Evolutionary conservation across 2,329 filamentous ascomycete species (phyloP), one percentile per base, ranked within the genome.

Genomic region (Calonectria henricotiae): DNA sequence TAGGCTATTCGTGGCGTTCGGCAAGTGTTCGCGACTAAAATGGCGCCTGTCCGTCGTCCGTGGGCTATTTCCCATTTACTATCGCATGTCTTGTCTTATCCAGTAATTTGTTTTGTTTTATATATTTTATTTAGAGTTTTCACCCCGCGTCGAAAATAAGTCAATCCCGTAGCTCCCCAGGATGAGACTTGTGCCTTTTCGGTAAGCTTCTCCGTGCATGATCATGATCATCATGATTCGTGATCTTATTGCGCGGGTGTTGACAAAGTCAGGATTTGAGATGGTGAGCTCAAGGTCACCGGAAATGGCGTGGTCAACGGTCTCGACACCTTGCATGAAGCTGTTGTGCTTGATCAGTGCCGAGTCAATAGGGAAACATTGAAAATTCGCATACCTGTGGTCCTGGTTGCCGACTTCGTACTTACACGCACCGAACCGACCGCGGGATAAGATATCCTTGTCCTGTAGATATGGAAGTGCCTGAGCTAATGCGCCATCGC

Each of bases 371-470:
- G 15, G 1, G 13, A 12, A 32, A 44, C 2, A 20, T 39, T 9
- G 5, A 4, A n/a, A 1, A 4, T 8, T 13, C 23, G n/a, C 49
- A 20, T 37, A 68, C 35, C 93, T 96, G 89, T 98, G 95, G 85
- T 98, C 95, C 88, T 98, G 95, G 89, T 98, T 98, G 81, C 94
- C 95, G 75, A 91, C 94, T 85, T 99, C 96, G 87, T 99, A 99
- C 81, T 94, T 90, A 96, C 96, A 99, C 87, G 93, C 95, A 78
- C 96, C 96, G 85, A 99, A 99, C 73, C 96, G 95, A 78, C 96
- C 96, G 84, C 96, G 94, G 49, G 95, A 98, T 87, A 92, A 94
- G 85, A 99, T 99, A 81, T 92, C 95, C 88, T 94, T 91, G 73
- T 91, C 93, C 85, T 97, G 92, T 69, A 99, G 92, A 86, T 94